Conservation (phyloP, 164 flowering plant genomes). For the Chimonanthus praecox region DNA sequence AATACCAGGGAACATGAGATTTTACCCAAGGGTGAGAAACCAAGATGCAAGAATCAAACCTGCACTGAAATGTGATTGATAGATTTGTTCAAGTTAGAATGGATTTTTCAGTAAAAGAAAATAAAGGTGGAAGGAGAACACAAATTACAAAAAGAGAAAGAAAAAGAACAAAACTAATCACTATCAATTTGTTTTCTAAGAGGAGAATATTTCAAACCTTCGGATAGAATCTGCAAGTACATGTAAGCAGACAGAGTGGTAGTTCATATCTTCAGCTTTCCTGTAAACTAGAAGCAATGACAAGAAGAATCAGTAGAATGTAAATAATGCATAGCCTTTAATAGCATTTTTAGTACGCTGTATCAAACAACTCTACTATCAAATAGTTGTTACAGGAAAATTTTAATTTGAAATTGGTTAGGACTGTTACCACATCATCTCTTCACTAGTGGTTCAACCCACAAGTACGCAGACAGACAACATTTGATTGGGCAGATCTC, state of each 20-base stretch:
- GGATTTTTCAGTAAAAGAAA: not conserved
- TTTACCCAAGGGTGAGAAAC: slow-evolving; percentile 83
- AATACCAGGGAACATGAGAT: not conserved
- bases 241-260: slow-evolving; percentile 93
- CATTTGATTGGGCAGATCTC: too few relatives aligned
- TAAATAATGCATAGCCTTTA: not conserved
- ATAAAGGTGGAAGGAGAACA: not conserved
- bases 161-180: not conserved
- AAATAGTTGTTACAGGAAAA: not conserved
- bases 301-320: slow-evolving; percentile 7
- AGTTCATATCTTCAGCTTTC: slow-evolving; percentile 95
- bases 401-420: not conserved
- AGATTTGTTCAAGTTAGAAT: slow-evolving; percentile 17
- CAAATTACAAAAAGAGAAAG: not conserved
- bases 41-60: slow-evolving; percentile 95
- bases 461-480: too few relatives aligned
- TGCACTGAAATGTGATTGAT: slow-evolving; percentile 64
- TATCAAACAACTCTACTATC: not conserved
- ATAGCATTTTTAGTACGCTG: not conserved
- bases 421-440: too few relatives aligned
- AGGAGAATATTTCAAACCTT: slow-evolving; percentile 45
- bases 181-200: not conserved
- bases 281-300: slow-evolving; percentile 59
- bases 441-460: too few relatives aligned
- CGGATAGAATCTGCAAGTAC: slow-evolving; percentile 98